Evolutionary conservation across 1,284 basidiomycete species (phyloP).

Genomic region (Heterobasidion annosum): DNA sequence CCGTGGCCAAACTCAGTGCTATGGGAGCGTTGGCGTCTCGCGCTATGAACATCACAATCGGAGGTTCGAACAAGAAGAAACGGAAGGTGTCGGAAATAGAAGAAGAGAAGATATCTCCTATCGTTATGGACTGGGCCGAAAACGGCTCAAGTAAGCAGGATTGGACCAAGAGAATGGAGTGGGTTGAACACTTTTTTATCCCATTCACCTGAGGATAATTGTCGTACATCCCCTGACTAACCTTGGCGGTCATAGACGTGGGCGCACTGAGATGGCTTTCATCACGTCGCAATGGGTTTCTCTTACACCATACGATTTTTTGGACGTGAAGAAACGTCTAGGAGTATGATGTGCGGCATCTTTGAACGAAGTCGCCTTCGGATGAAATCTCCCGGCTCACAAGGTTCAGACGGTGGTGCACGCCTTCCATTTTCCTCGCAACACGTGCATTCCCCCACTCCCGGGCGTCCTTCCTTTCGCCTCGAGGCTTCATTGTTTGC

Average conservation of each 20-base stretch:
- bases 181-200: background rate
- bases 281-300: slow-evolving; percentile 10
- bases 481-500: background rate
- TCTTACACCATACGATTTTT: slow-evolving; percentile 6
- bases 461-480: background rate
- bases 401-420: background rate
- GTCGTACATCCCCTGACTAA: background rate
- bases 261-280: slow-evolving; percentile 11
- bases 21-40: background rate
- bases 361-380: background rate
- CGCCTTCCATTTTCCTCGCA: background rate
- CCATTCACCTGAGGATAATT: background rate
- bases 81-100: background rate
- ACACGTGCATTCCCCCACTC: background rate
- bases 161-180: background rate
- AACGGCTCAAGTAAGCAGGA: slow-evolving; percentile 8
- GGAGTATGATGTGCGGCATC: slow-evolving; percentile 2
- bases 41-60: background rate
- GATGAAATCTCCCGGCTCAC: background rate
- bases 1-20: slow-evolving; percentile 32
- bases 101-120: background rate
- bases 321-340: slow-evolving; percentile 10
- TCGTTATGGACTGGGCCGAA: slow-evolving; percentile 17
- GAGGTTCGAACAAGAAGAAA: background rate
- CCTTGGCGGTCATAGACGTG: slow-evolving; percentile 7